Evolutionary conservation across 2,329 filamentous ascomycete genomes (phyloP).

Genomic region (Stemphylium lycopersici): DNA sequence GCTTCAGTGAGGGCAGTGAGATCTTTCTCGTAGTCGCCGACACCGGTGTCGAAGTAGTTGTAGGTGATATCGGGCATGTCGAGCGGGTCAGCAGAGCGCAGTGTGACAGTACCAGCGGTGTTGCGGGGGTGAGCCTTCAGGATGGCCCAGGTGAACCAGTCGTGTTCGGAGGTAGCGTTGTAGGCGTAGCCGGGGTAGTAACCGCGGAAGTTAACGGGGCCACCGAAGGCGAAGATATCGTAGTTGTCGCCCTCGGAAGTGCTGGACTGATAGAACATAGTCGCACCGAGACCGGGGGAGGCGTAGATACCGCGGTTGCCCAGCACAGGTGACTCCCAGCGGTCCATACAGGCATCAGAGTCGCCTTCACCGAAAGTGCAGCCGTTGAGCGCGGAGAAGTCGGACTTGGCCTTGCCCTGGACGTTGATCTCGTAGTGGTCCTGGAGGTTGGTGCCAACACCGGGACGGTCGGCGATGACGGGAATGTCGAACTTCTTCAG

Average conservation of each 20-base stretch:
- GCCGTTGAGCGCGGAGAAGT: constrained; percentile 48
- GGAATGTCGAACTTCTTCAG: constrained; percentile 61
- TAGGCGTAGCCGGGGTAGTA: constrained; percentile 64
- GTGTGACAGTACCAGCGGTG: constrained; percentile 63
- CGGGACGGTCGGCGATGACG: constrained; percentile 62
- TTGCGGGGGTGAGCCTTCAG: constrained; percentile 71
- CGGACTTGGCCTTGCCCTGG: constrained; percentile 51
- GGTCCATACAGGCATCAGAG: constrained; percentile 56
- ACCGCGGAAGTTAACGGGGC: constrained; percentile 60
- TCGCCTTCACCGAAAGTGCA: constrained; percentile 48
- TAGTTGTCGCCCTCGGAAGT: constrained; percentile 55
- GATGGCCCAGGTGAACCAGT: constrained; percentile 58
- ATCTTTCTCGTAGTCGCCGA: constrained; percentile 65
- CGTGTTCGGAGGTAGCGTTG: constrained; percentile 56
- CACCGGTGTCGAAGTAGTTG: constrained; percentile 55
- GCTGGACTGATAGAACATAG: constrained; percentile 53
- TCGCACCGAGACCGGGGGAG: constrained; percentile 61
- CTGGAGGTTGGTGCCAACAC: constrained; percentile 69
- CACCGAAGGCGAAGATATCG: constrained; percentile 63
- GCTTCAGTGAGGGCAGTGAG: constrained; percentile 62
- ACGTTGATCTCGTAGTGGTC: constrained; percentile 64
- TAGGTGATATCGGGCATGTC: constrained; percentile 65
- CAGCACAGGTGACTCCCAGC: constrained; percentile 51
- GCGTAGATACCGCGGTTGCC: constrained; percentile 55
- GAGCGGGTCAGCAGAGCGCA: constrained; percentile 66